These are phyloP conservation scores for Leucosporidium yakuticum DNA, from an alignment of 768 basidiomycete species.

Conservation along the genomic window DNA sequence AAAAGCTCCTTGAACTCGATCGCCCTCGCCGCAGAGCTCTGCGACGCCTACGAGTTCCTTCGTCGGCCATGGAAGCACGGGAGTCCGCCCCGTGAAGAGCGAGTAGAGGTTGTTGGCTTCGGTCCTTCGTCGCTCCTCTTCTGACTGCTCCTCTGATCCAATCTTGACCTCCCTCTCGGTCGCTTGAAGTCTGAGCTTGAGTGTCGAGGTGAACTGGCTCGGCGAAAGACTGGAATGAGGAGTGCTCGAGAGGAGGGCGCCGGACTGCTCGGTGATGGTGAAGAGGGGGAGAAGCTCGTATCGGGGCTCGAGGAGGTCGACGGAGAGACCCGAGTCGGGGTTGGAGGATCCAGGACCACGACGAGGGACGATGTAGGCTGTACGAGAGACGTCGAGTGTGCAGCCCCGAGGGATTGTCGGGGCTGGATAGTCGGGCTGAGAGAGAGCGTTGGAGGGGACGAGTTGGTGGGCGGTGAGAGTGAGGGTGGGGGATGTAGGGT, in stretches of 20 bases:
- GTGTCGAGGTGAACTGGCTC: neutral
- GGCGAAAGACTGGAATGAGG: neutral
- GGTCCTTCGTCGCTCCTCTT: neutral
- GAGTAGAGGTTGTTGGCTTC: too few relatives aligned
- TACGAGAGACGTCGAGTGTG: neutral
- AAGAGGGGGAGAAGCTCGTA: slow-evolving; percentile 9
- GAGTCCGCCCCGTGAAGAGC: too few relatives aligned
- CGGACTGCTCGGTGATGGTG: slow-evolving; percentile 4
- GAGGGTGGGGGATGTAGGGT: neutral
- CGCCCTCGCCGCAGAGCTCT: too few relatives aligned
- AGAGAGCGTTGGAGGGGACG: slow-evolving; percentile 1
- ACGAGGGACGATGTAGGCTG: neutral
- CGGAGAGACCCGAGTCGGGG: slow-evolving; percentile 21
- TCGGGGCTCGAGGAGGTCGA: slow-evolving; percentile 11
- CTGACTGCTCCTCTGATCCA: neutral
- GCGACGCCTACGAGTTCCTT: too few relatives aligned
- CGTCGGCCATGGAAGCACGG: too few relatives aligned
- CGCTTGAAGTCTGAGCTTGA: slow-evolving; percentile 12
- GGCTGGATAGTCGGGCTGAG: neutral
- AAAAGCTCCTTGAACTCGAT: too few relatives aligned
- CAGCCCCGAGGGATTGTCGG: neutral
- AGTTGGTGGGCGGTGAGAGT: slow-evolving; percentile 13
- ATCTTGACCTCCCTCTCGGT: slow-evolving; percentile 1
- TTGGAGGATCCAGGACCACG: neutral
- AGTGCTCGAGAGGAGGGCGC: neutral